phyloP scores from a whole-genome alignment of 2,329 filamentous ascomycete genomes.

The Aspergillus novofumigatus region DNA sequence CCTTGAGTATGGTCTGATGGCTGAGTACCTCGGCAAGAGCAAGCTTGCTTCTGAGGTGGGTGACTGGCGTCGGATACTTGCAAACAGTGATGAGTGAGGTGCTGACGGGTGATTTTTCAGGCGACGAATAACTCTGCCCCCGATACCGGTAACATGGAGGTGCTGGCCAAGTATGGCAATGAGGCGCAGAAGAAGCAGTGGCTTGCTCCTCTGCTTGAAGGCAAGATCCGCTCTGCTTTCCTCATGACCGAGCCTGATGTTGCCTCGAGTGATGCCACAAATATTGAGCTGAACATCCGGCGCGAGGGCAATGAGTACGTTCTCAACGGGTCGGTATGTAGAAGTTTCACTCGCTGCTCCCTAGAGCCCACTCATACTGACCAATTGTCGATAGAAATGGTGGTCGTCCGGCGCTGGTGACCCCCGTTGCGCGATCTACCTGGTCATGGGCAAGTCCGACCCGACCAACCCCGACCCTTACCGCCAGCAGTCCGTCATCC shows the following conservation, averaged over 20 bases:
- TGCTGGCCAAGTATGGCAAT: conserved; percentile 85
- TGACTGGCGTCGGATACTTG: background rate
- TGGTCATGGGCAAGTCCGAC: conserved; percentile 94
- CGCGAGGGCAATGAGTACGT: conserved; percentile 85
- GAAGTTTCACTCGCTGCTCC: background rate
- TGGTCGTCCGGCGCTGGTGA: conserved; percentile 97
- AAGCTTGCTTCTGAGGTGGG: conserved; percentile 67
- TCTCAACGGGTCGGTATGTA: conserved; percentile 73
- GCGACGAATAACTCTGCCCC: conserved; percentile 87
- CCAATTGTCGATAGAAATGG: conserved; percentile 70
- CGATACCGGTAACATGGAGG: conserved; percentile 95
- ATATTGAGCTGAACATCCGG: conserved; percentile 79
- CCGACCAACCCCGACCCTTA: conserved; percentile 71
- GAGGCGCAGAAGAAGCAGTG: conserved; percentile 79
- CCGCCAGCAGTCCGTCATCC: conserved; percentile 86
- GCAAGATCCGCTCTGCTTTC: conserved; percentile 83
- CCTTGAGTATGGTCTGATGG: conserved; percentile 96
- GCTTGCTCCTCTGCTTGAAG: conserved; percentile 76
- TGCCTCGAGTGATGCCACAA: conserved; percentile 86
- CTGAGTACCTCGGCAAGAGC: conserved; percentile 88
- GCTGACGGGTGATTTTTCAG: conserved; percentile 19
- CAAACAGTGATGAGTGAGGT: background rate
- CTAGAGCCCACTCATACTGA: background rate
- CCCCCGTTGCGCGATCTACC: conserved; percentile 84
- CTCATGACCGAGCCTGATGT: conserved; percentile 91